Conservation (phyloP, 2,329 filamentous ascomycete species). For the Sporothrix schenckii region DNA sequence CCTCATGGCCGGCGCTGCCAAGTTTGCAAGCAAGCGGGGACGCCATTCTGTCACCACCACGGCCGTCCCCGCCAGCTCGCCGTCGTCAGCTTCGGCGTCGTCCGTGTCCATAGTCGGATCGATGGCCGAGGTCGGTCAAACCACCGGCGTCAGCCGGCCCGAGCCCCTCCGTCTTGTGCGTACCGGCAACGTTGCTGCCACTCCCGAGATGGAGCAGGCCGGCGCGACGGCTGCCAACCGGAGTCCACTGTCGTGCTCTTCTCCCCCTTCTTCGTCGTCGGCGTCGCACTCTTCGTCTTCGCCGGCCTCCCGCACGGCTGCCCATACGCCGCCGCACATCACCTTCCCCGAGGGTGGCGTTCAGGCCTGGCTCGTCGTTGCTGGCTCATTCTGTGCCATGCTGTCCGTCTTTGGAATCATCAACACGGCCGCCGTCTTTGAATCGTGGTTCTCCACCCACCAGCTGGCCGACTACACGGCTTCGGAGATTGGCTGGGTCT, state of each 20-base stretch:
- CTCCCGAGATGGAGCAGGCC: neutral
- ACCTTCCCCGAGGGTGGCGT: conserved; percentile 75
- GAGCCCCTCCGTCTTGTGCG: conserved; percentile 29
- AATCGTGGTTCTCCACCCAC: conserved; percentile 73
- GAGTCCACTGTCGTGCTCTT: neutral
- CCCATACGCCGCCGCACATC: conserved; percentile 32
- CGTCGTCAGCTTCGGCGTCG: conserved; percentile 29
- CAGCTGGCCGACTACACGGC: conserved; percentile 70
- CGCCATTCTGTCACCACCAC: neutral
- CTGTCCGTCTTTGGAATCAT: conserved; percentile 71
- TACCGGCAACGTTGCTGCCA: conserved; percentile 26
- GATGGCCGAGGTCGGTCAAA: conserved; percentile 19
- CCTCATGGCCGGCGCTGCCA: conserved; percentile 28
- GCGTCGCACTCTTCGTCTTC: neutral
- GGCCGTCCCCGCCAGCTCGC: conserved; percentile 16
- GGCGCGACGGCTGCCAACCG: neutral
- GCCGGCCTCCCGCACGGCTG: conserved; percentile 3
- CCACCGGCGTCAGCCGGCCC: conserved; percentile 12
- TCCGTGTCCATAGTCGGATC: conserved; percentile 32
- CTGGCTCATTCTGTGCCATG: conserved; percentile 75
- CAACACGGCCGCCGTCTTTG: conserved; percentile 75
- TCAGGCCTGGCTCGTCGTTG: conserved; percentile 72
- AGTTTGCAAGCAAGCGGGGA: conserved; percentile 24
- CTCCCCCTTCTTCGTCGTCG: conserved; percentile 4
- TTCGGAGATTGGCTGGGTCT: conserved; percentile 81